A percentile compares a stretch with the other conserved stretches of the same genome.
Evolutionary conservation across 768 basidiomycete genomes (phyloP).

Genomic region (Collybiopsis luxurians): DNA sequence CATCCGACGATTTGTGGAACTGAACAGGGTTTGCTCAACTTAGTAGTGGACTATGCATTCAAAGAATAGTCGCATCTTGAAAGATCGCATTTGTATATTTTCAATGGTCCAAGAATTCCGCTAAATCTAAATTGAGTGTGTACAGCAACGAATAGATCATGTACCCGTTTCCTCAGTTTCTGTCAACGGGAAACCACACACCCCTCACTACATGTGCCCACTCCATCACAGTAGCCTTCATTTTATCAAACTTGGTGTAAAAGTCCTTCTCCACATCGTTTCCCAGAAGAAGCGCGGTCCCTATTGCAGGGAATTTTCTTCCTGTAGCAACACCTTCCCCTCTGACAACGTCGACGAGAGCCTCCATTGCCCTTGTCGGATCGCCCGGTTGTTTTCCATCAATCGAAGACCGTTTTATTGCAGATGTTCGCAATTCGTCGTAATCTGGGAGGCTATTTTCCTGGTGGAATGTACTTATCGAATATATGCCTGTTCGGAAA

Average conservation of each 20-base stretch:
- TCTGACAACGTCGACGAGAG: slow-evolving; percentile 41
- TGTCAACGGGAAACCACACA: too few species aligned
- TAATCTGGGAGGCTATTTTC: slow-evolving; percentile 46
- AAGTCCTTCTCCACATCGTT: slow-evolving; percentile 54
- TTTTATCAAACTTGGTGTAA: slow-evolving; percentile 40
- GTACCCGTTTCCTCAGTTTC: too few species aligned
- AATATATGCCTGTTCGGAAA: slow-evolving; percentile 1
- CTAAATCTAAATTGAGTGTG: too few species aligned
- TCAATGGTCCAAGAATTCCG: too few species aligned
- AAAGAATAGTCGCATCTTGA: too few species aligned
- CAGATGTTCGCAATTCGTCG: slow-evolving; percentile 37
- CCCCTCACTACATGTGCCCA: slow-evolving; percentile 51
- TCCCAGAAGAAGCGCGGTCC: slow-evolving; percentile 44
- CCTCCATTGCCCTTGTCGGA: slow-evolving; percentile 57
- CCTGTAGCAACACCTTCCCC: slow-evolving; percentile 51
- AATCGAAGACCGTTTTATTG: slow-evolving; percentile 28
- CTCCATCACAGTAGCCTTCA: slow-evolving; percentile 45
- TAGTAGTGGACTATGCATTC: too few species aligned
- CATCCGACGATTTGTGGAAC: too few species aligned
- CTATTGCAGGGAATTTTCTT: slow-evolving; percentile 37
- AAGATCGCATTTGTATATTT: too few species aligned
- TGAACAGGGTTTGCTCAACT: too few species aligned
- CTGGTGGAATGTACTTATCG: slow-evolving; percentile 23
- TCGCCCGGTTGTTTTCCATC: slow-evolving; percentile 51
- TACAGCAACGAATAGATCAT: too few species aligned